phyloP scores from a whole-genome alignment of 805 yeast species.

The Sporopachydermia lactativora region DNA sequence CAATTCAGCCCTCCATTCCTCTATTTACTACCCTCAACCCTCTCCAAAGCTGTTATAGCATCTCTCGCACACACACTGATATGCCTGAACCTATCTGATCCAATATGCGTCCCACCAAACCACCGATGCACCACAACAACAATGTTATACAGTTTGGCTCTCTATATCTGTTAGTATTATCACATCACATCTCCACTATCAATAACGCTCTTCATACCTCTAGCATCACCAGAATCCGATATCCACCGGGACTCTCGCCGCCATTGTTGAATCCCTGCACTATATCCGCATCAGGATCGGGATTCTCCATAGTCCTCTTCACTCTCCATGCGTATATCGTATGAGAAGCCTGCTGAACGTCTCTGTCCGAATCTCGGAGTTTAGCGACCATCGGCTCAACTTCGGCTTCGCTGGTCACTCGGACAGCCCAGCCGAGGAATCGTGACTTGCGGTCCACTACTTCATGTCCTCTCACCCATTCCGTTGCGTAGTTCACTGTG shows the following conservation, averaged over 20 bases:
- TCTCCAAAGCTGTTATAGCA: conserved; percentile 26
- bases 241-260: conserved; percentile 69
- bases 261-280: conserved; percentile 54
- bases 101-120: conserved; percentile 72
- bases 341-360: conserved; percentile 47
- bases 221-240: conserved; percentile 22
- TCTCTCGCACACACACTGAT: conserved; percentile 44
- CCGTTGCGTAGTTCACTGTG: neutral
- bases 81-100: conserved; percentile 56
- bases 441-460: conserved; percentile 41
- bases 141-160: conserved; percentile 35
- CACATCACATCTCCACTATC: no score
- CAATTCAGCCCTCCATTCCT: conserved; percentile 3
- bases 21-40: conserved; percentile 3
- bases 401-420: conserved; percentile 24
- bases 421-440: conserved; percentile 49
- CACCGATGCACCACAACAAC: conserved; percentile 62
- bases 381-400: conserved; percentile 28
- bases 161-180: conserved; percentile 34
- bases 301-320: conserved; percentile 14
- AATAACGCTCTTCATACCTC: neutral
- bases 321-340: conserved; percentile 70
- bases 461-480: neutral
- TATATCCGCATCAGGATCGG: conserved; percentile 9
- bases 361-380: conserved; percentile 31